Conservation (phyloP, 192 early-diverging fungal species). For the Backusella tuberculispora region DNA sequence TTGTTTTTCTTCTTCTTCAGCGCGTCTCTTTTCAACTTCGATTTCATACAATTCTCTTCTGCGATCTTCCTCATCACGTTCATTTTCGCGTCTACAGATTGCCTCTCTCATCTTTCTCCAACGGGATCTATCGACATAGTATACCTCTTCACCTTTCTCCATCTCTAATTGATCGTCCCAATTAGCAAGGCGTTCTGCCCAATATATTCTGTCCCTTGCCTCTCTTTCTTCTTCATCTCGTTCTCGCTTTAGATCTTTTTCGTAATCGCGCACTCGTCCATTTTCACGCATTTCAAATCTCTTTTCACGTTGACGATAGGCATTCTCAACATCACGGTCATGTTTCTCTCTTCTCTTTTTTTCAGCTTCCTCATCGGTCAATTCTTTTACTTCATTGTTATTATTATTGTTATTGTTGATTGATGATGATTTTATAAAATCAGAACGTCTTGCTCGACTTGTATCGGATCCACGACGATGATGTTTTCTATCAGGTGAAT, state of each 20-base stretch:
- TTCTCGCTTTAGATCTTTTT: slow-evolving; percentile 53
- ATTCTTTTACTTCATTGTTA: slow-evolving; percentile 12
- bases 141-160: slow-evolving; percentile 66
- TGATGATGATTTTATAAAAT: slow-evolving; percentile 31
- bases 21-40: slow-evolving; percentile 45
- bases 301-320: slow-evolving; percentile 59
- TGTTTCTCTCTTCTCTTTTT: slow-evolving; percentile 47
- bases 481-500: slow-evolving; percentile 1
- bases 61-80: slow-evolving; percentile 63
- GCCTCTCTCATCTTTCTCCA: slow-evolving; percentile 74
- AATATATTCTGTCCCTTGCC: slow-evolving; percentile 42
- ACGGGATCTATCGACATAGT: slow-evolving; percentile 75
- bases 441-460: slow-evolving; percentile 26
- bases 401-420: too few species aligned
- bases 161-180: slow-evolving; percentile 78
- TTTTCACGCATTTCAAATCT: slow-evolving; percentile 68
- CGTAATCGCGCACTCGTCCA: slow-evolving; percentile 44
- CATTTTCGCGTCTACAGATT: slow-evolving; percentile 66
- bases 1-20: slow-evolving; percentile 31
- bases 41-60: slow-evolving; percentile 24
- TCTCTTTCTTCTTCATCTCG: slow-evolving; percentile 45
- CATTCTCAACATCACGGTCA: slow-evolving; percentile 50
- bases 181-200: slow-evolving; percentile 54
- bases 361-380: slow-evolving; percentile 39
- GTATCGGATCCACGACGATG: background rate